These are phyloP conservation scores for Byssochlamys sp. DNA, from an alignment of 2,329 filamentous ascomycete genomes.

Conservation along the genomic window DNA sequence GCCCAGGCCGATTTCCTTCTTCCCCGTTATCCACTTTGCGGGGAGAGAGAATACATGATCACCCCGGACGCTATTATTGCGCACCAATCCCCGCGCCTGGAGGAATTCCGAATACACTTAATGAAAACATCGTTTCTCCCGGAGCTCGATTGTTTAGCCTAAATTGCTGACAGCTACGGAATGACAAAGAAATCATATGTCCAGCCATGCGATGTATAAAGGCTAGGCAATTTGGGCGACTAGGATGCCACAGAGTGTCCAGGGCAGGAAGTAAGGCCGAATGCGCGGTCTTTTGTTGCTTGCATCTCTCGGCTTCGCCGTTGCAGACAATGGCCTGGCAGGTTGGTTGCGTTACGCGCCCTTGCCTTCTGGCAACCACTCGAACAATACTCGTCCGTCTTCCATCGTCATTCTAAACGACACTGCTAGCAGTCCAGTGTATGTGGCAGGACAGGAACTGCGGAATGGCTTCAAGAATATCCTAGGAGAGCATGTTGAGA, in stretches of 20 bases:
- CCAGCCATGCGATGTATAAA: background rate
- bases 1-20: background rate
- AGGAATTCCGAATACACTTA: background rate
- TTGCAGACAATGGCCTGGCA: conserved; percentile 51
- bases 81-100: background rate
- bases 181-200: background rate
- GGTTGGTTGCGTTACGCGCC: conserved; percentile 58
- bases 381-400: conserved; percentile 36
- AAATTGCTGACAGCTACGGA: background rate
- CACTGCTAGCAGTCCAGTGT: conserved; percentile 47
- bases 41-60: background rate
- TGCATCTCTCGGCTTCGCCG: conserved; percentile 19
- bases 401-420: conserved; percentile 47
- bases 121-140: background rate
- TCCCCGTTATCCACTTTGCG: background rate
- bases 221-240: background rate
- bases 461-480: conserved; percentile 50
- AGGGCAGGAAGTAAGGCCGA: background rate
- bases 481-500: conserved; percentile 39
- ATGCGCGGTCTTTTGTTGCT: conserved; percentile 5
- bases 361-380: conserved; percentile 32
- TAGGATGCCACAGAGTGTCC: background rate
- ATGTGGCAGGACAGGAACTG: conserved; percentile 51
- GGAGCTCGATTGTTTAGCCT: background rate
- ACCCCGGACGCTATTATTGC: background rate